phyloP scores from a whole-genome alignment of 225 moss, liverwort and hornwort species.

The Pleurozium schreberi region DNA sequence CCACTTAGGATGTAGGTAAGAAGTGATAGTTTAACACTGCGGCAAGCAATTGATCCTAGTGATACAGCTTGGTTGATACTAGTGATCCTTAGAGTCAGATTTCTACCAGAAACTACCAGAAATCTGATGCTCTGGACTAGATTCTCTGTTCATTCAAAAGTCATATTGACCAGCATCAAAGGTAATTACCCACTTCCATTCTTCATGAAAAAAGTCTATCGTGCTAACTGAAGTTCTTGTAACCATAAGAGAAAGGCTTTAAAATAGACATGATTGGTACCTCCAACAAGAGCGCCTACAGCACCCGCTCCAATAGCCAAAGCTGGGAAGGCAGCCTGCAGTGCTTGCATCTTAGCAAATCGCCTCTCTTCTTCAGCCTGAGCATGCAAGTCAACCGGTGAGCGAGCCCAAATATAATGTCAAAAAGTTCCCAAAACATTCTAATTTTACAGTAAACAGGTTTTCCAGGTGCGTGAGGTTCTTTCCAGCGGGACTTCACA shows the following conservation, averaged over 20 bases:
- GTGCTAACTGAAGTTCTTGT: not conserved
- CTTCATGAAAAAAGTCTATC: not conserved
- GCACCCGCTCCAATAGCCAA: constrained; percentile 86
- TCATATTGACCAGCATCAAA: not conserved
- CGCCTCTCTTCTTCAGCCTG: constrained; percentile 48
- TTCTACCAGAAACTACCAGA: not conserved
- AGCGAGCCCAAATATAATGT: not conserved
- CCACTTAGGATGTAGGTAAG: not conserved
- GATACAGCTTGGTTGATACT: not conserved
- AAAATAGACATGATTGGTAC: constrained; percentile 10
- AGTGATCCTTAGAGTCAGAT: not conserved
- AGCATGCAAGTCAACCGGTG: not conserved
- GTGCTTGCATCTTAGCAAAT: constrained; percentile 32
- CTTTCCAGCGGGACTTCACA: not conserved
- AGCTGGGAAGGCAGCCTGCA: constrained; percentile 69
- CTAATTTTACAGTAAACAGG: not conserved
- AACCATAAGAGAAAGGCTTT: not conserved
- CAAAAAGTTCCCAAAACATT: not conserved
- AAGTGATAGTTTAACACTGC: not conserved
- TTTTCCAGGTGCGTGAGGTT: not conserved
- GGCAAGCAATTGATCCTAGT: not conserved
- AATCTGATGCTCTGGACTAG: not conserved
- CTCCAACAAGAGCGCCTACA: constrained; percentile 66
- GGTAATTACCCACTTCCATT: not conserved
- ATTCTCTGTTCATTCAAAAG: not conserved